Evolutionary conservation across 495 filamentous ascomycete species (phyloP), one percentile per base, ranked within the genome.

Genomic region (Pseudoneurospora amorphoporcata): DNA sequence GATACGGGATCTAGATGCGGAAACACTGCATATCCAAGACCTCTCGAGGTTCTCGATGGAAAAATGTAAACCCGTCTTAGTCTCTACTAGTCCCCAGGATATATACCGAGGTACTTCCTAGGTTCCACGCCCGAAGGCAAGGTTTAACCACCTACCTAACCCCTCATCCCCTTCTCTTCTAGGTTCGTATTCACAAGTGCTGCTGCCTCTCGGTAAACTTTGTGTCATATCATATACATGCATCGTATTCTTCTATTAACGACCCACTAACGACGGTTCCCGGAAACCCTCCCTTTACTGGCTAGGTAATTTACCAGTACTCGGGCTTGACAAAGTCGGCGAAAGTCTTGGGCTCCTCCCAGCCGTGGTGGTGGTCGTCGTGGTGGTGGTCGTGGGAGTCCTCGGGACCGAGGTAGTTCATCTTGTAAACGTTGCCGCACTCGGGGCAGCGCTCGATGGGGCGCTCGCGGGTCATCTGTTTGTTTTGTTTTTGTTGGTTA

Each of bases 381-480:
- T 90, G 85, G 65, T 82, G 83, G 79, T 91, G 86, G 74, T 38
- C 69, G 45, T 73, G 68, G 65, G 72, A 83, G 73, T 92, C 91
- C 78, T 87, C 78, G 39, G 94, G 92, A 42, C 95, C 95, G 71
- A 98, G 81, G 81, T 98, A 99, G 81, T 98, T 92, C 90, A 98
- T 93, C 90, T 96, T 97, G 84, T 94, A 92, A 76, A 94, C 92
- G 84, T 88, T 90, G 70, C 96, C 96, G 86, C 95, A 99, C 87
- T 99, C 95, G 79, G 88, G 86, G 90, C 95, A 99, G 77, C 95
- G 92, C 84, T 95, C 90, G 74, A 97, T 79, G 47, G 95, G 95
- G 82, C 94, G 94, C 74, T 94, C 91, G 78, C 94, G 93, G 78
- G 92, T 91, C 81, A 94, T 90, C 92, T 95, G 76, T 23, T 38